A percentile compares a stretch with the other conserved stretches of the same genome.
These are phyloP conservation scores for Phytophthora pseudosyringae DNA, from an alignment of 352 stramenopile genomes.

Conservation along the genomic window DNA sequence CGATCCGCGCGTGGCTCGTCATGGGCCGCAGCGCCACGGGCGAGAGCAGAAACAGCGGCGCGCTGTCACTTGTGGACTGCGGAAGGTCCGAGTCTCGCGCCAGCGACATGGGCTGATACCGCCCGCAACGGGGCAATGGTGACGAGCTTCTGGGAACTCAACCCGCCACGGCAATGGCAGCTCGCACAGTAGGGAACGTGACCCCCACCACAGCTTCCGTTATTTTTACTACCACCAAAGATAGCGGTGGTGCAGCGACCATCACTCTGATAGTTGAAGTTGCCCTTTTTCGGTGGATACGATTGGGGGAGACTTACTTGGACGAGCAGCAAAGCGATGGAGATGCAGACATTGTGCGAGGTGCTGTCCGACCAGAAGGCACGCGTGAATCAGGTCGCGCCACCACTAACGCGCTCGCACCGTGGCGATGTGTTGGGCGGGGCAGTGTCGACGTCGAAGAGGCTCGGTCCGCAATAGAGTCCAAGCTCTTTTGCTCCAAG, in stretches of 20 bases:
- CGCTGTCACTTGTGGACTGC: constrained; percentile 22
- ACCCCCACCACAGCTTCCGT: neutral
- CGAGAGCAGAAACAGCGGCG: constrained; percentile 32
- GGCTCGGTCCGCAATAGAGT: too few species aligned
- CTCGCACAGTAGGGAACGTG: neutral
- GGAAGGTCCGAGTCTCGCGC: constrained; percentile 16
- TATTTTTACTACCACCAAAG: constrained; percentile 21
- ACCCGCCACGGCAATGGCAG: constrained; percentile 5
- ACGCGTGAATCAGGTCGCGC: neutral
- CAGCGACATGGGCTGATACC: constrained; percentile 29
- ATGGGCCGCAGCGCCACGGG: constrained; percentile 30
- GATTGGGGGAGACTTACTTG: neutral
- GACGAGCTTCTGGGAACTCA: constrained; percentile 11
- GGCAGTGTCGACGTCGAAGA: too few species aligned
- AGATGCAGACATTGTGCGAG: too few species aligned
- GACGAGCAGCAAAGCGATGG: neutral
- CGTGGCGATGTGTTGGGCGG: too few species aligned
- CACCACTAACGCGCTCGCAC: neutral
- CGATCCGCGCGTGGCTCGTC: constrained; percentile 44
- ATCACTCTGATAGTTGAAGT: constrained; percentile 35
- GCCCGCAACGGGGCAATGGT: constrained; percentile 3
- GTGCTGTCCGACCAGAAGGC: too few species aligned
- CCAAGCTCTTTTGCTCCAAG: too few species aligned
- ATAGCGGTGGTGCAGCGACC: constrained; percentile 24
- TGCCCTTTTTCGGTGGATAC: constrained; percentile 27